These are phyloP conservation scores for Trichosanthes truncata DNA, from an alignment of 306 rosid species.

Conservation along the genomic window DNA sequence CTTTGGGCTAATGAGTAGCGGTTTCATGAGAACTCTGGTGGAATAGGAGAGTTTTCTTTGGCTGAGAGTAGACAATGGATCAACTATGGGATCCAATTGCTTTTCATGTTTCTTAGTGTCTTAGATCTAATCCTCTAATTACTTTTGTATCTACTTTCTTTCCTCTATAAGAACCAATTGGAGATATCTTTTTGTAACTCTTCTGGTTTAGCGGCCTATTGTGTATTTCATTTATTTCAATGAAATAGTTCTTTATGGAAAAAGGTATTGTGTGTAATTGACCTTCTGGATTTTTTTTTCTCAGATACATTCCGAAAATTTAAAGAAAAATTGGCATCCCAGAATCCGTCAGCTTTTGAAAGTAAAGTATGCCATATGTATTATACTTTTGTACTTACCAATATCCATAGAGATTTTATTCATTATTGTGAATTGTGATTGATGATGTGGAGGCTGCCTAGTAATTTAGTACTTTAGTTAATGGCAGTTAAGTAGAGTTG, in stretches of 20 bases:
- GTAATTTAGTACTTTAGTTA: not conserved
- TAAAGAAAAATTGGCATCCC: constrained; percentile 57
- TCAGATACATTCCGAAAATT: constrained; percentile 74
- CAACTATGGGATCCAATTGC: not conserved
- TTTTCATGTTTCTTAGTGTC: not conserved
- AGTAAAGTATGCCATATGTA: constrained; percentile 37
- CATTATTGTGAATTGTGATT: not conserved
- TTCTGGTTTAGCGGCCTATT: not conserved
- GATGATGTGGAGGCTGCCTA: not conserved
- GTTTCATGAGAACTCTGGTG: not conserved
- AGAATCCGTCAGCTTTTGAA: constrained; percentile 42
- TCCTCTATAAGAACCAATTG: not conserved
- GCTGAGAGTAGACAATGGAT: not conserved
- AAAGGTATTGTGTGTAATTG: not conserved
- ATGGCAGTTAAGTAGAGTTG: not conserved
- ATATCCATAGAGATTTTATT: not conserved
- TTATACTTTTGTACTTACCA: not conserved
- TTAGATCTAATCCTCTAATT: not conserved
- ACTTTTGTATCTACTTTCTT: not conserved
- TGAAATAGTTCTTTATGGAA: not conserved
- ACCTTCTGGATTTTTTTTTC: not conserved
- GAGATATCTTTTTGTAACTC: not conserved
- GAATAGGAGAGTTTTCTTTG: not conserved
- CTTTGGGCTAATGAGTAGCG: not conserved
- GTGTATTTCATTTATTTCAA: not conserved